Conservation (phyloP, 441 rosid species). For the Jatropha multifida region DNA sequence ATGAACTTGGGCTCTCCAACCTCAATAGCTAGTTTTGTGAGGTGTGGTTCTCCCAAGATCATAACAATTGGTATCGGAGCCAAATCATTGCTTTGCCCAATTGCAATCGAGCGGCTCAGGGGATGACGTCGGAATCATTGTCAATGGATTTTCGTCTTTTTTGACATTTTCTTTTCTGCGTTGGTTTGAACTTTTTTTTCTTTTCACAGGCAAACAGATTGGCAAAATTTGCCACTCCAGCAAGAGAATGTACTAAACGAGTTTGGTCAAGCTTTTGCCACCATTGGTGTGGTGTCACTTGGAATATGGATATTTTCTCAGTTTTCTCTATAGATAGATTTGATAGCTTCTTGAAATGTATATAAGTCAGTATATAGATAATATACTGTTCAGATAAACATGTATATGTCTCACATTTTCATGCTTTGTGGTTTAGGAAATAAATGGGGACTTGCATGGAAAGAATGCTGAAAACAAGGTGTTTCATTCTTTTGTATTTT, state of each 20-base stretch:
- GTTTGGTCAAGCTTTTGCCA: conserved; percentile 74
- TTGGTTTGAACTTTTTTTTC: conserved; percentile 1
- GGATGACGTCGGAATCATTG: no score
- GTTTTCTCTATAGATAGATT: conserved; percentile 37
- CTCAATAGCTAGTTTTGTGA: no score
- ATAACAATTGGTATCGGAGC: no score
- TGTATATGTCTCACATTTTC: conserved; percentile 20
- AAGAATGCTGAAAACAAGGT: no score
- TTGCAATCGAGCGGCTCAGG: no score
- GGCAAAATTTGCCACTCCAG: conserved; percentile 67
- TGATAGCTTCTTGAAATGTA: conserved; percentile 24
- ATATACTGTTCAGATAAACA: conserved; percentile 25
- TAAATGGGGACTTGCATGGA: neutral
- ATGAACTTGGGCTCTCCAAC: no score
- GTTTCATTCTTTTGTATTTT: no score
- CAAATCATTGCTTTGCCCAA: no score
- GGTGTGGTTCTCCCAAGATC: no score
- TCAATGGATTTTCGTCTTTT: no score
- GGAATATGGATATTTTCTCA: conserved; percentile 82
- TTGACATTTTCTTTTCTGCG: neutral
- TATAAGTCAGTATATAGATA: conserved; percentile 24
- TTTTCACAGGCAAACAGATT: conserved; percentile 64
- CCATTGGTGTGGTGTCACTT: conserved; percentile 63
- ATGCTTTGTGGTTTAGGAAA: conserved; percentile 11
- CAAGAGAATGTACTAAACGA: conserved; percentile 52